Percentiles rank a stretch among this genome's conserved stretches.
These are phyloP conservation scores for Heterobasidion occidentale DNA, from an alignment of 1,284 basidiomycete genomes.

Conservation along the genomic window DNA sequence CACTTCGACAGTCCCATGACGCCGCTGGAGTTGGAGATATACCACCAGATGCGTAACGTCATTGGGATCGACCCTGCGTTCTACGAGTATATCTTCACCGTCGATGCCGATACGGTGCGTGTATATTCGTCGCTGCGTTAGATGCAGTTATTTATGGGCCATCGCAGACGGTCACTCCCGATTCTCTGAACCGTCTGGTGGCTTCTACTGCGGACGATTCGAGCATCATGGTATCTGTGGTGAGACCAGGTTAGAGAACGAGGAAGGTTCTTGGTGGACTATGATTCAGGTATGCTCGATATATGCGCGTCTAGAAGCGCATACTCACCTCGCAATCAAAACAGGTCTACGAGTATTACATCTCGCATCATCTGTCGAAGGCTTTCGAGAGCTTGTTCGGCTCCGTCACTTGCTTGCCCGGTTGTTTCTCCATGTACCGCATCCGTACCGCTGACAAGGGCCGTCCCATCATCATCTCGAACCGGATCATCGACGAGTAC, in stretches of 20 bases:
- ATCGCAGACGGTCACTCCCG: constrained; percentile 70
- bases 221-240: constrained; percentile 96
- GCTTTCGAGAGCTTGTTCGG: constrained; percentile 96
- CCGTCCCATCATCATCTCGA: constrained; percentile 93
- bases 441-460: constrained; percentile 95
- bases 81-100: constrained; percentile 96
- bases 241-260: constrained; percentile 91
- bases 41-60: constrained; percentile 98
- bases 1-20: constrained; percentile 96
- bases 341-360: constrained; percentile 96
- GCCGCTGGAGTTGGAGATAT: constrained; percentile 93
- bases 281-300: constrained; percentile 78
- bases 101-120: constrained; percentile 93
- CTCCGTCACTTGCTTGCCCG: constrained; percentile 94
- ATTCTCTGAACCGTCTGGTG: constrained; percentile 87
- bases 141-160: constrained; percentile 7
- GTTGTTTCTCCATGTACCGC: constrained; percentile 97
- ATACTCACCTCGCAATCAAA: neutral
- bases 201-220: constrained; percentile 85
- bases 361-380: constrained; percentile 96
- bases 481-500: constrained; percentile 94
- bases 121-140: neutral
- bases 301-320: neutral
- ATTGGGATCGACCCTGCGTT: constrained; percentile 97
- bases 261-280: constrained; percentile 91